Percentiles rank a stretch among this genome's conserved stretches.
Evolutionary conservation across 2,329 filamentous ascomycete species (phyloP).

Genomic region (Aspergillus ochraceus): DNA sequence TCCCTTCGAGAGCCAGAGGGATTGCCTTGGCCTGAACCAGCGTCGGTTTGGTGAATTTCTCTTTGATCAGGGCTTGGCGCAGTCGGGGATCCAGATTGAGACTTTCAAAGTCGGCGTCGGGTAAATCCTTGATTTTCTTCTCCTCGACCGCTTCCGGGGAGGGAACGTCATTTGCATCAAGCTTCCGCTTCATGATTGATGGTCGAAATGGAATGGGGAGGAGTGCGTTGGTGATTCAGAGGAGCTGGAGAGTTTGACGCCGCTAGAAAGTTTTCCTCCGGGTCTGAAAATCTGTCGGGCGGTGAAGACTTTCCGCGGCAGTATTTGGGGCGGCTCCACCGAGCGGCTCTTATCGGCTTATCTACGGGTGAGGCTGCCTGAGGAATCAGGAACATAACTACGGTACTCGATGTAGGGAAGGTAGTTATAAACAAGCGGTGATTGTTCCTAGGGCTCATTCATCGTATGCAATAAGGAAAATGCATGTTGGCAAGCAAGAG

Average conservation of each 20-base stretch:
- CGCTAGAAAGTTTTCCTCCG: constrained; percentile 30
- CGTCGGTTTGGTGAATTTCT: constrained; percentile 85
- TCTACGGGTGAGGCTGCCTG: background rate
- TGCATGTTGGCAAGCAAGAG: too few relatives aligned
- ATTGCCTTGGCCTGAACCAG: constrained; percentile 84
- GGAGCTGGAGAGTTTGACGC: constrained; percentile 2
- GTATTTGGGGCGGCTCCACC: constrained; percentile 13
- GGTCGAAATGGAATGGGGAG: background rate
- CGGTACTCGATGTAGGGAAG: too few relatives aligned
- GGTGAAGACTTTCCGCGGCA: constrained; percentile 32
- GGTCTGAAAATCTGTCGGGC: constrained; percentile 31
- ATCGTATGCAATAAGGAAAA: too few relatives aligned
- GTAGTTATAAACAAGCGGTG: too few relatives aligned
- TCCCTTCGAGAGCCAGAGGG: constrained; percentile 80
- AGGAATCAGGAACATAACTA: background rate
- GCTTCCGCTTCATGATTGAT: constrained; percentile 50
- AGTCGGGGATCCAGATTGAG: constrained; percentile 82
- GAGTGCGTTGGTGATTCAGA: background rate
- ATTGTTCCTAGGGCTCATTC: too few relatives aligned
- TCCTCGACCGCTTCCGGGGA: constrained; percentile 33
- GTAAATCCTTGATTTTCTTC: constrained; percentile 23
- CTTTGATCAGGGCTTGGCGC: constrained; percentile 79
- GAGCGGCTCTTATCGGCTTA: background rate
- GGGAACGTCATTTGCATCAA: constrained; percentile 50
- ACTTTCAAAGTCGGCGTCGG: constrained; percentile 64